Evolutionary conservation across 371 early-diverging fungal species (phyloP).

Genomic region (Choanephora cucurbitarum): DNA sequence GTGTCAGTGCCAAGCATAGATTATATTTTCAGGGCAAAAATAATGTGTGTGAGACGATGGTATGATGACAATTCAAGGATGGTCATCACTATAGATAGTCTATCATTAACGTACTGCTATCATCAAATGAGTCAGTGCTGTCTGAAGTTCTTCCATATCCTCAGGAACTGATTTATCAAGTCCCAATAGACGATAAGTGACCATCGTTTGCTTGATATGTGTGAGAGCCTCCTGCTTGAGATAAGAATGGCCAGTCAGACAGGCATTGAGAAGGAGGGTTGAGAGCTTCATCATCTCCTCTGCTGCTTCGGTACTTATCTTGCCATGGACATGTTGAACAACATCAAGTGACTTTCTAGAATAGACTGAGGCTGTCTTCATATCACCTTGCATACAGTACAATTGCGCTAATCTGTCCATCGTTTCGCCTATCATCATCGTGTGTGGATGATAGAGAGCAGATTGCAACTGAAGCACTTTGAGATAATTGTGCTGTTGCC

Average conservation of each 20-base stretch:
- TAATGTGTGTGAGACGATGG: too few relatives aligned
- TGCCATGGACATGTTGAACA: constrained; percentile 24
- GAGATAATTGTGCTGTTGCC: constrained; percentile 4
- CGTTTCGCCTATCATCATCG: constrained; percentile 22
- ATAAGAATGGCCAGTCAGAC: constrained; percentile 6
- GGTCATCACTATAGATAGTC: too few relatives aligned
- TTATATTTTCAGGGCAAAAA: too few relatives aligned
- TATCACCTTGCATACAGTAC: constrained; percentile 11
- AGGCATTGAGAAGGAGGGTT: constrained; percentile 25
- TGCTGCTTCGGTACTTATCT: constrained; percentile 30
- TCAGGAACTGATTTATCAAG: constrained; percentile 16
- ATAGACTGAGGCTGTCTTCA: constrained; percentile 17
- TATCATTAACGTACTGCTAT: background rate
- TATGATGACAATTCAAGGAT: too few relatives aligned
- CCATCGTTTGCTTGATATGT: constrained; percentile 15
- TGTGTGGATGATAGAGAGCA: constrained; percentile 17
- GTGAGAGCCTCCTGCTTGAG: constrained; percentile 15
- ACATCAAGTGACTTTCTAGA: constrained; percentile 21
- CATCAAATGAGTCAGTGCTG: constrained; percentile 13
- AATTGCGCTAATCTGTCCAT: constrained; percentile 25
- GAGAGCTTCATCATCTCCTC: constrained; percentile 39
- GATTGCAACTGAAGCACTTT: constrained; percentile 14
- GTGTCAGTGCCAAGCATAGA: too few relatives aligned
- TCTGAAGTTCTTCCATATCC: constrained; percentile 25
- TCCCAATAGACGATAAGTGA: constrained; percentile 17